Percentiles rank a stretch among this genome's conserved stretches.
Conservation (phyloP, 2,329 filamentous ascomycete species). For the Epichloe coenophiala region DNA sequence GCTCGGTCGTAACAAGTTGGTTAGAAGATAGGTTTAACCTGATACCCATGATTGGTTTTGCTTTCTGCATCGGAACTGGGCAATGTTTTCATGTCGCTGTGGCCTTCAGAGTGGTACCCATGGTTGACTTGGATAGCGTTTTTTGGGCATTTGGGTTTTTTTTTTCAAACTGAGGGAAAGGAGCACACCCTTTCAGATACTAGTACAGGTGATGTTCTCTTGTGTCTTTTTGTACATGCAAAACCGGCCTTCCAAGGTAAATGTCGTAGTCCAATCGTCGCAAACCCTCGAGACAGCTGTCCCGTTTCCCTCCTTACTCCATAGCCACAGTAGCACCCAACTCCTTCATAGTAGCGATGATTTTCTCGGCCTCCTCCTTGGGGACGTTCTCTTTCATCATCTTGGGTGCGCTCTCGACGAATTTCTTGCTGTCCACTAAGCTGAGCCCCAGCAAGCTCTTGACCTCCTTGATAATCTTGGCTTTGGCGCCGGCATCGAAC, state of each 20-base stretch:
- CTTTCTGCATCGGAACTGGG: background rate
- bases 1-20: background rate
- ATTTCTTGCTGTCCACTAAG: slow-evolving; percentile 99
- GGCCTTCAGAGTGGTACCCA: background rate
- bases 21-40: slow-evolving; percentile 9
- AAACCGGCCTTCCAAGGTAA: slow-evolving; percentile 19
- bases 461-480: slow-evolving; percentile 99
- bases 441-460: slow-evolving; percentile 90
- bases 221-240: slow-evolving; percentile 23
- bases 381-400: slow-evolving; percentile 97
- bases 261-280: slow-evolving; percentile 10
- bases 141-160: background rate
- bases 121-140: background rate
- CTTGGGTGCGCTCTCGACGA: slow-evolving; percentile 96
- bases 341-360: slow-evolving; percentile 85
- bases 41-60: slow-evolving; percentile 15
- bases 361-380: slow-evolving; percentile 99
- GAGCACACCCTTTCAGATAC: slow-evolving; percentile 15
- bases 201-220: slow-evolving; percentile 20
- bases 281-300: background rate
- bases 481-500: slow-evolving; percentile 80
- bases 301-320: slow-evolving; percentile 49
- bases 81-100: background rate
- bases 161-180: background rate
- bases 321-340: slow-evolving; percentile 79